Evolutionary conservation across 306 rosid genomes (phyloP).

Genomic region (Albizia julibrissin): DNA sequence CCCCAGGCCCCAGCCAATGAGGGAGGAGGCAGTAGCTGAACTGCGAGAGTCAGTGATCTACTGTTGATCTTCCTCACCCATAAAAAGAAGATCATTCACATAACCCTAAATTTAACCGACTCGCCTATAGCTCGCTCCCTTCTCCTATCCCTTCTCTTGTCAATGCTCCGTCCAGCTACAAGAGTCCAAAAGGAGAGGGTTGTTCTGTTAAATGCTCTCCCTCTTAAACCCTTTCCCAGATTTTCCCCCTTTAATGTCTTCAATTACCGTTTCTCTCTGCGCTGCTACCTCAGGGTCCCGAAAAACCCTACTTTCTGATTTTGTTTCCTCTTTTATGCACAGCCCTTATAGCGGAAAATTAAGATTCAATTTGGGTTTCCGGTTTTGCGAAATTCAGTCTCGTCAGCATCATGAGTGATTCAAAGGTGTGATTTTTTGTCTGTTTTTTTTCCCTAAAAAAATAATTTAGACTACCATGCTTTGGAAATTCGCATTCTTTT

Average conservation of each 20-base stretch:
- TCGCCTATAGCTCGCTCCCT: neutral
- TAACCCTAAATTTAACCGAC: conserved; percentile 5
- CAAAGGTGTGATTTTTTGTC: conserved; percentile 53
- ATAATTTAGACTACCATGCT: neutral
- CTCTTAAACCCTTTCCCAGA: conserved; percentile 41
- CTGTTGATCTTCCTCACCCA: neutral
- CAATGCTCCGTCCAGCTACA: conserved; percentile 38
- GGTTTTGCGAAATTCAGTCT: conserved; percentile 35
- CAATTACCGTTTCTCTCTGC: conserved; percentile 50
- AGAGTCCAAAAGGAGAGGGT: conserved; percentile 61
- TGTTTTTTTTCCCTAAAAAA: neutral
- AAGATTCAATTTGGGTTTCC: conserved; percentile 22
- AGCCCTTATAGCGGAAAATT: conserved; percentile 8
- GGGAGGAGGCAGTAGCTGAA: neutral
- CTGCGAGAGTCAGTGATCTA: neutral
- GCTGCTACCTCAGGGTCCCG: conserved; percentile 72
- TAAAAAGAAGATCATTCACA: neutral
- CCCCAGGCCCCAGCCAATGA: neutral
- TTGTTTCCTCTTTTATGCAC: conserved; percentile 39
- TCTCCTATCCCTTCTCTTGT: neutral
- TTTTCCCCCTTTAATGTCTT: conserved; percentile 84
- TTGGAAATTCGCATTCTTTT: neutral
- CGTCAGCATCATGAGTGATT: conserved; percentile 54
- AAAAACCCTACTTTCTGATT: conserved; percentile 65
- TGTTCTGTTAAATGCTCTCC: conserved; percentile 63